phyloP scores from a whole-genome alignment of 208 protist species.

The Entamoeba dispar region DNA sequence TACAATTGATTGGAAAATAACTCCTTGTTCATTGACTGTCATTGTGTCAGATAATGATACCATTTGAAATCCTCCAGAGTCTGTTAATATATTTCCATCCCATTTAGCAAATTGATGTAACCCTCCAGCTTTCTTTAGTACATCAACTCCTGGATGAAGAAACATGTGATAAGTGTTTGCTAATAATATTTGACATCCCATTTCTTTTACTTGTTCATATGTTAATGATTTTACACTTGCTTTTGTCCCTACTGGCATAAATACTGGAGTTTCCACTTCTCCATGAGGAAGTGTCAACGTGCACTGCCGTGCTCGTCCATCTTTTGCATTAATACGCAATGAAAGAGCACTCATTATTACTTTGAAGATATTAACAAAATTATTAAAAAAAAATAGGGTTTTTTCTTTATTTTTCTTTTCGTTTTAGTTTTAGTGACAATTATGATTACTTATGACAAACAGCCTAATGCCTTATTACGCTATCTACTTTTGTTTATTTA shows the following conservation, averaged over 20 bases:
- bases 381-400: no score
- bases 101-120: conserved; percentile 29
- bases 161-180: conserved; percentile 36
- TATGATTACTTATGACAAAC: no score
- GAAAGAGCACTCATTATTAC: background rate
- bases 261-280: conserved; percentile 27
- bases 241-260: conserved; percentile 35
- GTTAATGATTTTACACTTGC: conserved; percentile 33
- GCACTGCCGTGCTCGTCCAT: background rate
- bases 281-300: conserved; percentile 14
- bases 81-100: conserved; percentile 24
- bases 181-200: conserved; percentile 28
- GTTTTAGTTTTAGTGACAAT: no score
- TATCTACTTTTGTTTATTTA: no score
- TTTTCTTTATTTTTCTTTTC: no score
- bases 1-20: conserved; percentile 85
- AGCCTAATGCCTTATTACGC: no score
- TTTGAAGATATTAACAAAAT: no score
- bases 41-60: conserved; percentile 33
- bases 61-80: conserved; percentile 41
- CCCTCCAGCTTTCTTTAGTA: conserved; percentile 24
- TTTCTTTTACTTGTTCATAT: conserved; percentile 19
- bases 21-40: conserved; percentile 59
- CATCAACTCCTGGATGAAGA: conserved; percentile 21
- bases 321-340: background rate